Percentiles rank a stretch among this genome's conserved stretches.
Conservation (phyloP, 805 yeast species). For the Kodamaea nitidulidarum region DNA sequence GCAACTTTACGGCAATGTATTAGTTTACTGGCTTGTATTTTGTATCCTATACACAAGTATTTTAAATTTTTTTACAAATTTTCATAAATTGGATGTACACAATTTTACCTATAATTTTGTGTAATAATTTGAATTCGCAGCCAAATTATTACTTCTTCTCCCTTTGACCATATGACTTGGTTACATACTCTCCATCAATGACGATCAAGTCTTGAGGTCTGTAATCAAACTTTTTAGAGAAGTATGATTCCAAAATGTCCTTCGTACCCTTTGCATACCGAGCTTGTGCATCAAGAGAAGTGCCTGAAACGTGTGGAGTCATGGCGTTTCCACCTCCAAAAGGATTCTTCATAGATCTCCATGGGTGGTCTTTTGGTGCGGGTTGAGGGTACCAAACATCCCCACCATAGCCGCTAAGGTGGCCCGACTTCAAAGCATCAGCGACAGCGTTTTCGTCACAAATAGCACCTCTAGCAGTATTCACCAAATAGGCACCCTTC, state of each 20-base stretch:
- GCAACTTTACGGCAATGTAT: too few relatives aligned
- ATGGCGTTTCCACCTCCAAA: constrained; percentile 77
- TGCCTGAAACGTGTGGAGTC: constrained; percentile 81
- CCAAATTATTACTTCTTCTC: too few relatives aligned
- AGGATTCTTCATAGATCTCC: constrained; percentile 66
- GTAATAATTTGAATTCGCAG: too few relatives aligned
- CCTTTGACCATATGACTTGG: constrained; percentile 64
- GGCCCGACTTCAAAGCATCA: constrained; percentile 65
- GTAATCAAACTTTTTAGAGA: constrained; percentile 60
- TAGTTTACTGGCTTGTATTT: too few relatives aligned
- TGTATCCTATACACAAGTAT: too few relatives aligned
- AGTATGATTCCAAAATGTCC: constrained; percentile 59
- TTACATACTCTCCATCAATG: constrained; percentile 66
- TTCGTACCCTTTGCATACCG: constrained; percentile 70
- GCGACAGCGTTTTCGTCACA: constrained; percentile 71
- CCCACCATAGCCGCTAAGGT: constrained; percentile 76
- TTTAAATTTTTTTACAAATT: too few relatives aligned
- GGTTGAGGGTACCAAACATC: constrained; percentile 89
- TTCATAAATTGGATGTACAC: too few relatives aligned
- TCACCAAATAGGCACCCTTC: constrained; percentile 15
- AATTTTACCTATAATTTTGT: too few relatives aligned
- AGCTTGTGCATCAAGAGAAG: constrained; percentile 74
- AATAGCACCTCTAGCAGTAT: constrained; percentile 55
- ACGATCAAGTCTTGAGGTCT: constrained; percentile 74
- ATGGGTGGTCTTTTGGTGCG: constrained; percentile 71